Percentiles rank a stretch among this genome's conserved stretches.
These are phyloP conservation scores for Geotrichum candidum DNA, from an alignment of 1,139 yeast species.

Conservation along the genomic window DNA sequence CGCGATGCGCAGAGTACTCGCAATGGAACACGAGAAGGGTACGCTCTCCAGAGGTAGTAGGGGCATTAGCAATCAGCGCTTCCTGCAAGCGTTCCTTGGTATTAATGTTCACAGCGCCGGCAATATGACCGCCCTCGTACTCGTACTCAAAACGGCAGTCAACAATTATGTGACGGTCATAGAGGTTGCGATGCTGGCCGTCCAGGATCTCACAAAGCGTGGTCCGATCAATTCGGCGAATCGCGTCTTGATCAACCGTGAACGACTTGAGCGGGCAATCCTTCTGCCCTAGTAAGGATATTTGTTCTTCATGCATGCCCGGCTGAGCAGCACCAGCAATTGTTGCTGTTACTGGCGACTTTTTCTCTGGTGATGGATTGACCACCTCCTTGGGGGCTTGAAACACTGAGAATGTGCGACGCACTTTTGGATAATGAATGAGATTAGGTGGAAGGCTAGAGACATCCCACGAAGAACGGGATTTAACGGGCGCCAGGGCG, in stretches of 20 bases:
- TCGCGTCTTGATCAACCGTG: slow-evolving; percentile 51
- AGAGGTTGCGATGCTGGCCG: slow-evolving; percentile 49
- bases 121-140: slow-evolving; percentile 85
- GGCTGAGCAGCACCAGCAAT: slow-evolving; percentile 13
- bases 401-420: slow-evolving; percentile 65
- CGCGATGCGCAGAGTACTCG: slow-evolving; percentile 87
- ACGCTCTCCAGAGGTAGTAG: slow-evolving; percentile 28
- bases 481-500: neutral
- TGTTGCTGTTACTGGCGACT: slow-evolving; percentile 17
- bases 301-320: slow-evolving; percentile 1
- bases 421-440: slow-evolving; percentile 34
- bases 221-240: slow-evolving; percentile 67
- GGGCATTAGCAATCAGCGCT: slow-evolving; percentile 25
- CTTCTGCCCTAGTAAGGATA: neutral
- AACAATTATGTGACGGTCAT: slow-evolving; percentile 58
- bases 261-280: slow-evolving; percentile 30
- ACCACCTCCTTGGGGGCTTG: slow-evolving; percentile 40
- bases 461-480: slow-evolving; percentile 2
- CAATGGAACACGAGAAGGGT: slow-evolving; percentile 78
- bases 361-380: slow-evolving; percentile 26
- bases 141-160: slow-evolving; percentile 95
- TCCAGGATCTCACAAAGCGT: slow-evolving; percentile 60
- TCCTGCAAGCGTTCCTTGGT: slow-evolving; percentile 63
- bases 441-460: neutral
- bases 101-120: slow-evolving; percentile 72